A percentile compares a stretch with the other conserved stretches of the same genome.
phyloP scores from a whole-genome alignment of 2,329 filamentous ascomycete species.

The Diaporthe vaccinii region DNA sequence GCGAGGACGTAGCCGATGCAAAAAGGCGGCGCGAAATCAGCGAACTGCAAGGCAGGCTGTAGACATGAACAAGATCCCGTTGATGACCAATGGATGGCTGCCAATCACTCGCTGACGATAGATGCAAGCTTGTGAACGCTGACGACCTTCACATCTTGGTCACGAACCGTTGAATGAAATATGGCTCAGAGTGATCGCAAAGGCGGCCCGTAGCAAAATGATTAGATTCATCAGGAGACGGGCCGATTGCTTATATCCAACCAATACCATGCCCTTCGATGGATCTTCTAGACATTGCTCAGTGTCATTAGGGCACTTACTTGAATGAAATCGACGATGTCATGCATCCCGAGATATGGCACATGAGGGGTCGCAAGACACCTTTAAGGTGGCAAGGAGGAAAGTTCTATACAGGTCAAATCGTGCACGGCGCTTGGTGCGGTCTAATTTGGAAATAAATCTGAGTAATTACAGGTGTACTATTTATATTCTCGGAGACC shows the following conservation, averaged over 20 bases:
- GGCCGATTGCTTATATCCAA: not conserved
- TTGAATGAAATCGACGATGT: not conserved
- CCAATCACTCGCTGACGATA: not conserved
- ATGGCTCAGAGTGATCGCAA: not conserved
- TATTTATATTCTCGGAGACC: conserved; percentile 5
- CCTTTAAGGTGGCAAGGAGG: no score
- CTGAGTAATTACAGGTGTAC: not conserved
- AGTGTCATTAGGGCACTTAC: not conserved
- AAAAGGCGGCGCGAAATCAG: no score
- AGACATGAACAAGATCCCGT: not conserved
- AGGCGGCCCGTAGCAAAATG: not conserved
- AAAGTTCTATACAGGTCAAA: not conserved
- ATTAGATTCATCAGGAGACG: not conserved
- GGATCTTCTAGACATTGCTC: not conserved
- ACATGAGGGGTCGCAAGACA: not conserved
- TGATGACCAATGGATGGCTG: not conserved
- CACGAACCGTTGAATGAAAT: not conserved
- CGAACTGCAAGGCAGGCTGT: not conserved
- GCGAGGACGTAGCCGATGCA: not conserved
- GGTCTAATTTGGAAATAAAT: not conserved
- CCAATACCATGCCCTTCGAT: not conserved
- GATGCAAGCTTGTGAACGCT: not conserved
- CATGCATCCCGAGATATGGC: not conserved
- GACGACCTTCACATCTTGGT: no score
- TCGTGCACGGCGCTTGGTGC: not conserved